Evolutionary conservation across 2,329 filamentous ascomycete genomes (phyloP).

Genomic region (Fusarium marasasianum): DNA sequence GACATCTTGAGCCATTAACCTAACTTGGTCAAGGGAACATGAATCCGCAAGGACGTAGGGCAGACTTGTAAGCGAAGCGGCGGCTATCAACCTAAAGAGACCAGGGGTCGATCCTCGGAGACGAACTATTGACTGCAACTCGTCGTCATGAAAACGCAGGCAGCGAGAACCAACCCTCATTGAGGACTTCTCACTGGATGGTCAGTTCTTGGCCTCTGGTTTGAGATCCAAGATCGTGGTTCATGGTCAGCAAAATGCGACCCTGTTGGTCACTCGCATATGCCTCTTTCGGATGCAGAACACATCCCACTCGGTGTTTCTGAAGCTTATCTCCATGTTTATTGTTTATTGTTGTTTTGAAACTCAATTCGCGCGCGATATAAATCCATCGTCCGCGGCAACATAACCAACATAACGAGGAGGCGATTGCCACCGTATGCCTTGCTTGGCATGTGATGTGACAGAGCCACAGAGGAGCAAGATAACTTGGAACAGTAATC

Average conservation of each 20-base stretch:
- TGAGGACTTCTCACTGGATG: conserved; percentile 21
- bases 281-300: conserved; percentile 17
- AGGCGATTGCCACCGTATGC: conserved; percentile 4
- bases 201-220: conserved; percentile 3
- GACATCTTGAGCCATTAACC: conserved; percentile 26
- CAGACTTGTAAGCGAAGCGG: conserved; percentile 18
- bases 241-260: conserved; percentile 24
- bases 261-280: conserved; percentile 14
- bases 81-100: conserved; percentile 15
- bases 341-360: conserved; percentile 31
- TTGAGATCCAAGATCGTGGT: conserved; percentile 32
- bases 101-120: conserved; percentile 30
- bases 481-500: background rate
- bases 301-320: conserved; percentile 22
- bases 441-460: conserved; percentile 20
- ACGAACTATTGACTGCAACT: conserved; percentile 36
- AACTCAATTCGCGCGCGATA: conserved; percentile 6
- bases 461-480: conserved; percentile 12
- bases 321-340: conserved; percentile 27
- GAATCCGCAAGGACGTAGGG: conserved; percentile 21
- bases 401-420: conserved; percentile 25
- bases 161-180: conserved; percentile 30
- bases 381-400: conserved; percentile 27
- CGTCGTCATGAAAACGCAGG: conserved; percentile 38
- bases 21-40: conserved; percentile 18